phyloP scores from a whole-genome alignment of 345 rosid species.

The Citrus sinensis region DVS_A1.0 CM039162.1:21103501-21104000 shows the following conservation, averaged over 20 bases:
- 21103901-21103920: constrained; percentile 37
- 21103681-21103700: not conserved
- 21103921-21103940: constrained; percentile 53
- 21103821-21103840: not conserved
- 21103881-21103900: not conserved
- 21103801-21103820: not conserved
- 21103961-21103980: constrained; percentile 46
- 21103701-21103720: not conserved
- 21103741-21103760: not conserved
- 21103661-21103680: too few relatives aligned
- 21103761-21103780: not conserved
- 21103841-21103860: not conserved
- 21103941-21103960: constrained; percentile 38
- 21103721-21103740: not conserved
- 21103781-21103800: not conserved
- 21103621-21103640: too few relatives aligned
- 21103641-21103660: too few relatives aligned
- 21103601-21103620: too few relatives aligned
- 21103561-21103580: too few relatives aligned
- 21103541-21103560: too few relatives aligned
- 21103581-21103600: too few relatives aligned
- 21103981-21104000: constrained; percentile 44
- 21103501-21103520: too few relatives aligned
- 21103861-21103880: not conserved
- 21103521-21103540: too few relatives aligned